A percentile compares a stretch with the other conserved stretches of the same genome.
Evolutionary conservation across 2,329 filamentous ascomycete genomes (phyloP).

Genomic region (Huntiella bhutanensis): DNA sequence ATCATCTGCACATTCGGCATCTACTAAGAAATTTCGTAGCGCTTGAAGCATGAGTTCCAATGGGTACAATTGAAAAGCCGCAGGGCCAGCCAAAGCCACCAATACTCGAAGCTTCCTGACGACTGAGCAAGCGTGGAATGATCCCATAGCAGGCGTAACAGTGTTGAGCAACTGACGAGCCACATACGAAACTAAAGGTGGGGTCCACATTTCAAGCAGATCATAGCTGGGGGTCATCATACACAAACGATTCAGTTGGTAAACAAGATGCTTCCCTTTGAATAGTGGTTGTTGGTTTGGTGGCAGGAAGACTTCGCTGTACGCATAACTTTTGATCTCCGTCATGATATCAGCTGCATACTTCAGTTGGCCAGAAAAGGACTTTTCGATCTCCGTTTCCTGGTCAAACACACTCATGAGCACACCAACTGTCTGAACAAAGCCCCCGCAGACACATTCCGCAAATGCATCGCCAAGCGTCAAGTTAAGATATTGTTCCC

Average conservation of each 20-base stretch:
- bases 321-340: slow-evolving; percentile 49
- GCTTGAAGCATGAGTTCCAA: slow-evolving; percentile 79
- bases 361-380: slow-evolving; percentile 39
- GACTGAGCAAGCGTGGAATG: slow-evolving; percentile 70
- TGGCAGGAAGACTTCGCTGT: slow-evolving; percentile 47
- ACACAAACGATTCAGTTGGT: slow-evolving; percentile 63
- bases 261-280: slow-evolving; percentile 54
- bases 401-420: slow-evolving; percentile 64
- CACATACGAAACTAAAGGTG: slow-evolving; percentile 53
- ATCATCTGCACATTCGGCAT: slow-evolving; percentile 79
- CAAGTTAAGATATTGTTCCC: slow-evolving; percentile 19
- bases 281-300: slow-evolving; percentile 77
- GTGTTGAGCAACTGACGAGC: slow-evolving; percentile 62
- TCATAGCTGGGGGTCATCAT: slow-evolving; percentile 45
- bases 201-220: slow-evolving; percentile 50
- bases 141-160: slow-evolving; percentile 66
- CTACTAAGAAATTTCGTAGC: slow-evolving; percentile 57
- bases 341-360: slow-evolving; percentile 45
- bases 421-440: slow-evolving; percentile 56
- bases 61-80: slow-evolving; percentile 61
- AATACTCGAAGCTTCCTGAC: slow-evolving; percentile 72
- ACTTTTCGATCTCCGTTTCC: slow-evolving; percentile 52
- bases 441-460: slow-evolving; percentile 44
- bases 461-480: slow-evolving; percentile 52
- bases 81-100: slow-evolving; percentile 54